These are phyloP conservation scores for Naganishia onofrii DNA, from an alignment of 768 basidiomycete species.

Conservation along the genomic window DNA sequence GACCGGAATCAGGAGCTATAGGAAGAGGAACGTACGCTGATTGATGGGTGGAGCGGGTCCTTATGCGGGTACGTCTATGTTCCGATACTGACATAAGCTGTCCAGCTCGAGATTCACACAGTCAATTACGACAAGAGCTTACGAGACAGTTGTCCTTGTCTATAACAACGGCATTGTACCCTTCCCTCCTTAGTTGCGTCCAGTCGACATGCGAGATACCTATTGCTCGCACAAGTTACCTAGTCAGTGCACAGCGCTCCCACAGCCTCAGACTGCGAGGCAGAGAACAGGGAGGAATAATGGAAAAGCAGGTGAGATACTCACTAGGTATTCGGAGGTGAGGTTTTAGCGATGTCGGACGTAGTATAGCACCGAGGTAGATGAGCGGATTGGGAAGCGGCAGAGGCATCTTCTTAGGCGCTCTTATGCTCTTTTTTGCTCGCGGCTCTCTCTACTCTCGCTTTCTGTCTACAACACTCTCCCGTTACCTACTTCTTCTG, in stretches of 20 bases:
- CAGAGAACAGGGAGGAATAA: too few relatives aligned
- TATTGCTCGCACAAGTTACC: neutral
- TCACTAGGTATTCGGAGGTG: slow-evolving; percentile 43
- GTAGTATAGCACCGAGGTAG: slow-evolving; percentile 38
- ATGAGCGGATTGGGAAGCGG: slow-evolving; percentile 40
- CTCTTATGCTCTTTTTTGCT: too few relatives aligned
- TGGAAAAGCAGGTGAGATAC: slow-evolving; percentile 25
- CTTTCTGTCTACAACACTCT: too few relatives aligned
- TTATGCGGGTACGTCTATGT: slow-evolving; percentile 72
- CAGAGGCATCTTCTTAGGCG: neutral
- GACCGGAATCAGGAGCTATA: too few relatives aligned
- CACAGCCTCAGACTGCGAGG: too few relatives aligned
- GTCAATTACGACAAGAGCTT: slow-evolving; percentile 42
- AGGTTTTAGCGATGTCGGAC: slow-evolving; percentile 39
- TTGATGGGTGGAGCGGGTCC: slow-evolving; percentile 72
- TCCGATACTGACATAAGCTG: neutral
- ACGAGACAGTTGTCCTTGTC: slow-evolving; percentile 98
- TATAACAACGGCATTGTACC: slow-evolving; percentile 85
- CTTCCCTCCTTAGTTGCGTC: slow-evolving; percentile 61
- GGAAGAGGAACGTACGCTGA: slow-evolving; percentile 46
- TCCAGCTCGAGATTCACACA: neutral
- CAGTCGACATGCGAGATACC: slow-evolving; percentile 44
- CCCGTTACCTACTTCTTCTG: too few relatives aligned
- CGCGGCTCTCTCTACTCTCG: too few relatives aligned
- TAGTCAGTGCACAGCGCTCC: neutral